Evolutionary conservation across 169 alveolate genomes (phyloP).

Genomic region (Cryptosporidium bovis): DNA sequence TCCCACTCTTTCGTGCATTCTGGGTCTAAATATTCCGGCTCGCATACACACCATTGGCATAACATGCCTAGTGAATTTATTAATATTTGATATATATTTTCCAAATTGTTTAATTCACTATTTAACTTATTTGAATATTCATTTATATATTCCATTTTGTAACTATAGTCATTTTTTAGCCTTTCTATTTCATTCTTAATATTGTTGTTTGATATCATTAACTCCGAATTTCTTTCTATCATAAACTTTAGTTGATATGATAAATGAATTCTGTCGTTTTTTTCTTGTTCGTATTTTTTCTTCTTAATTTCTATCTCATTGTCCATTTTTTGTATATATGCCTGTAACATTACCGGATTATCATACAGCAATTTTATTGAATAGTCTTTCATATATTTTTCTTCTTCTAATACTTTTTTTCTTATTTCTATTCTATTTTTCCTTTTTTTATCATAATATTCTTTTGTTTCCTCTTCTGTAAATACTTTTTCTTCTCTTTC

Average conservation of each 20-base stretch:
- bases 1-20: slow-evolving; percentile 58
- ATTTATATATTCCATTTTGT: slow-evolving; percentile 1
- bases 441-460: slow-evolving; percentile 25
- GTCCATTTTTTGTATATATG: slow-evolving; percentile 54
- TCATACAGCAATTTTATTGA: slow-evolving; percentile 40
- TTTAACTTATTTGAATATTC: slow-evolving; percentile 1
- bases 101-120: slow-evolving; percentile 10
- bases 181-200: slow-evolving; percentile 13
- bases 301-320: slow-evolving; percentile 17
- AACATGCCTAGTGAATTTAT: slow-evolving; percentile 67
- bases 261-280: slow-evolving; percentile 17
- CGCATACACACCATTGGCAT: slow-evolving; percentile 70
- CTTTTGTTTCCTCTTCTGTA: slow-evolving; percentile 12
- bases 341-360: slow-evolving; percentile 28
- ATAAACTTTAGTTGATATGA: slow-evolving; percentile 25
- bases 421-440: slow-evolving; percentile 20
- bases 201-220: not conserved
- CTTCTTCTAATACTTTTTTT: slow-evolving; percentile 4
- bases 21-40: slow-evolving; percentile 53
- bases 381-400: slow-evolving; percentile 9
- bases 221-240: slow-evolving; percentile 31
- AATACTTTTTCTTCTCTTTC: not conserved
- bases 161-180: slow-evolving; percentile 4
- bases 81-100: slow-evolving; percentile 26
- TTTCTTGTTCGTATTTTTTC: slow-evolving; percentile 30